Base-by-base conservation (phyloP, 306 rosid genomes). In the Sphenostylis stenocarpa region DNA sequence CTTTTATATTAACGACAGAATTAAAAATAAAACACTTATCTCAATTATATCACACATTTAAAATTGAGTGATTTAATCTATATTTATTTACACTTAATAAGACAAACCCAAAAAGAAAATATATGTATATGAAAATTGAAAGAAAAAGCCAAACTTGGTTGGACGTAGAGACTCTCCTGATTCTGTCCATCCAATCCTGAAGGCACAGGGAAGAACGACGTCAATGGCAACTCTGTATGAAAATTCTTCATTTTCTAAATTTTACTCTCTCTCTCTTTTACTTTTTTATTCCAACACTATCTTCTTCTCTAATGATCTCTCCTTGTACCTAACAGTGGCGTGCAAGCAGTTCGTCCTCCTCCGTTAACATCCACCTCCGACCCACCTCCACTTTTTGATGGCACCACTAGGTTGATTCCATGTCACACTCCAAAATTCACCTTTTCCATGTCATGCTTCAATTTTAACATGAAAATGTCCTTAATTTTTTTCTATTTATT, bases 341-440 rank as follows among this genome's bases (percentile, higher is more conserved):
- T 71, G 11, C 66, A 55, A 41, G 87, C 78, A 33, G 77, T 64
- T 68, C 84, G 60, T 64, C 89, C 96, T 33, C 81, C 93, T 0
- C n/a, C 87, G 0, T 65, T 93, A 81, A 85, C 86, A 58, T 84
- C 92, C 79, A 76, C 83, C 16, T 82, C 98, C 49, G 74, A 75
- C 24, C 96, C 82, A 41, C 98, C 96, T 55, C 77, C 96, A 60
- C 72, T 93, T 33, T 93, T 93, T 58, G 94, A 93, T 65, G 98
- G 97, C 80, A 90, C 98, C 23, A 88, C 90, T 52, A 90, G 97
- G 96, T 92, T 49, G 8, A 7, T 17, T 82, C 43, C 17, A 38
- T 70, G 61, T 58, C 69, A 3, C 52, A 10, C 53, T 31, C 17
- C 56, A 4, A 12, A 57, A 13, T 26, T 57, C 64, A 26, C 9